Base-by-base conservation (phyloP, 805 yeast genomes). In the Sugiyamaella valdiviana region DNA sequence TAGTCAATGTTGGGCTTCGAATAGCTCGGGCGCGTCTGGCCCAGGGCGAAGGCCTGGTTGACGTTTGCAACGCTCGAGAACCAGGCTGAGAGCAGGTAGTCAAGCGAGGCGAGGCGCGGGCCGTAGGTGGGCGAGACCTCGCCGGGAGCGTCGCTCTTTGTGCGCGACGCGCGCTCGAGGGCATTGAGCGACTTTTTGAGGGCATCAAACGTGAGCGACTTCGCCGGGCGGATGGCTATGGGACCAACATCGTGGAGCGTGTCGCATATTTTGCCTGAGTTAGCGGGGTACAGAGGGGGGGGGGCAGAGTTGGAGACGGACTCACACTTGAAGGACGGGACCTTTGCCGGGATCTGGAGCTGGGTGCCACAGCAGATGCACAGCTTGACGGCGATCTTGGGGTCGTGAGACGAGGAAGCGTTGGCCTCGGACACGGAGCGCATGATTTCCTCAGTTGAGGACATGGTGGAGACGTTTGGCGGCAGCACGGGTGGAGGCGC, bases 1-100 rank as follows among this genome's bases (percentile, higher is more conserved):
- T 68, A 70, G 57, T 84, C 70, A 7, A 86, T 57, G 40, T 78
- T 78, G 5, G 79, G 70, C 16, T 67, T 62, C 1, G 76, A 68
- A 56, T 63, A 78, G 59, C 68, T 74, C 52, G 62, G 65, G 37
- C 66, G 60, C 19, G 29, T 39, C 16, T 48, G 51, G 5, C 59
- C 53, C 42, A 56, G 67, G 17, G 67, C 49, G 63, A 85, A 87
- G 0, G 91, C 81, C 12, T 62, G 57, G 57, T 82, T 82, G 39
- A 86, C 58, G 5, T 73, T 62, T 0, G 61, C 57, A 16, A 68
- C 66, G 5, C 75, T 70, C n/a, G 73, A 69, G 56, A 85, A 85
- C 0, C 76, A 66, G 0, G 58, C 55, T 22, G 62, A 63, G 7
- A 85, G 57, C 46, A 75, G 72, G 1, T 60, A 63, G 38, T 78